phyloP scores from a whole-genome alignment of 768 basidiomycete species.

The Russula emetica region DNA sequence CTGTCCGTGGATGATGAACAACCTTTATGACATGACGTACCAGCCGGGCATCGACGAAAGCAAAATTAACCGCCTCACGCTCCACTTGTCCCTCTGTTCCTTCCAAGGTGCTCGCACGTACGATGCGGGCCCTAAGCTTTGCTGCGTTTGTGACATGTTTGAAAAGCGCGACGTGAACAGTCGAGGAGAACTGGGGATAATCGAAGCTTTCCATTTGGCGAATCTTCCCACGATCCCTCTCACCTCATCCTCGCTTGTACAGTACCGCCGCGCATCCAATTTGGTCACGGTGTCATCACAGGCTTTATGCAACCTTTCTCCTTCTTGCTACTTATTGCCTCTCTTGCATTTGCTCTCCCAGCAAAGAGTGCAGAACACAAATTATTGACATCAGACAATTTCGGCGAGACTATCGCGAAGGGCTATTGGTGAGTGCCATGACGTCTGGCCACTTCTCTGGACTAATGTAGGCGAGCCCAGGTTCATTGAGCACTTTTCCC shows the following conservation, averaged over 20 bases:
- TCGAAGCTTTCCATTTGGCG: slow-evolving; percentile 49
- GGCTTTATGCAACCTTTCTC: slow-evolving; percentile 17
- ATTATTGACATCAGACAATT: slow-evolving; percentile 56
- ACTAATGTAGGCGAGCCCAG: slow-evolving; percentile 31
- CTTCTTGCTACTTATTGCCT: slow-evolving; percentile 22
- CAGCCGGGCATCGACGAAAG: slow-evolving; percentile 81
- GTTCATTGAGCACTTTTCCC: slow-evolving; percentile 87
- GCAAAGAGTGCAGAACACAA: slow-evolving; percentile 28
- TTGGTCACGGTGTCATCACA: neutral
- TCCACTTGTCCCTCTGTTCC: slow-evolving; percentile 62
- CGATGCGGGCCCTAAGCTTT: slow-evolving; percentile 58
- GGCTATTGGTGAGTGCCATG: slow-evolving; percentile 59
- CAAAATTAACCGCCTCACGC: slow-evolving; percentile 79
- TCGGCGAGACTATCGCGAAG: slow-evolving; percentile 45
- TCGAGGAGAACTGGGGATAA: slow-evolving; percentile 50
- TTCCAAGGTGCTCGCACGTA: slow-evolving; percentile 58
- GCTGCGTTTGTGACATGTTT: slow-evolving; percentile 59
- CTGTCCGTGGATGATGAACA: neutral
- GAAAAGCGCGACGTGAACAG: slow-evolving; percentile 64
- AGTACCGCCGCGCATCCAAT: too few species aligned
- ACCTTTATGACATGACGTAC: slow-evolving; percentile 39
- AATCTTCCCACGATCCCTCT: slow-evolving; percentile 22
- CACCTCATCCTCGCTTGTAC: neutral
- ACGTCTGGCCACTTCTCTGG: neutral
- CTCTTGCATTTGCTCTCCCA: slow-evolving; percentile 26